phyloP scores from a whole-genome alignment of 2,329 filamentous ascomycete species.

The Xylariaceae sp. region DNA sequence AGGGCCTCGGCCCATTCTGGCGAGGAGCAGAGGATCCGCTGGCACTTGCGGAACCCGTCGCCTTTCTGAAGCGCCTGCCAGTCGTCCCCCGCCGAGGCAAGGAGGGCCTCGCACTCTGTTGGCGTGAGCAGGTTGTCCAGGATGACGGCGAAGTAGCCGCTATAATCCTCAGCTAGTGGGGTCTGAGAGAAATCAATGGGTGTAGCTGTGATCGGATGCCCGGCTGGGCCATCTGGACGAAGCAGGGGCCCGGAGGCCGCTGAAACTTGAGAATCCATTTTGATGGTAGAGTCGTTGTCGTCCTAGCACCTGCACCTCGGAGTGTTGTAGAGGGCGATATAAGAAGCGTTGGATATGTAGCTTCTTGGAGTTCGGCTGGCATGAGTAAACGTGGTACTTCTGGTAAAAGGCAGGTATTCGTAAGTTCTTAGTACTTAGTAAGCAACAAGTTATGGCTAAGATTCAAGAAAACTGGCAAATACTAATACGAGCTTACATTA shows the following conservation, averaged over 20 bases:
- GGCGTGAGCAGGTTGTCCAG: constrained; percentile 19
- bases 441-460: too few species aligned
- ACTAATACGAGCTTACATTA: too few species aligned
- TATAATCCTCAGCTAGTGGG: constrained; percentile 15
- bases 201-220: constrained; percentile 7
- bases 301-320: too few species aligned
- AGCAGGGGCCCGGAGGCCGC: constrained; percentile 10
- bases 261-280: constrained; percentile 11
- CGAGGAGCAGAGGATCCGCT: constrained; percentile 17
- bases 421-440: too few species aligned
- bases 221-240: constrained; percentile 4
- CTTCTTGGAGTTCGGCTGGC: too few species aligned
- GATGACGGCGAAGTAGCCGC: constrained; percentile 17
- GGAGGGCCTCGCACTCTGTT: constrained; percentile 14
- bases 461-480: too few species aligned
- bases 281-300: constrained; percentile 2
- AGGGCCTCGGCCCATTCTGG: constrained; percentile 15
- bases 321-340: too few species aligned
- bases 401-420: too few species aligned
- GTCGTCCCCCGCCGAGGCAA: constrained; percentile 11
- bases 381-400: too few species aligned
- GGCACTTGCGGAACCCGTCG: constrained; percentile 17
- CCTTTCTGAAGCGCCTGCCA: constrained; percentile 17
- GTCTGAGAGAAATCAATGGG: constrained; percentile 17
- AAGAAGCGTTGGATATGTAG: not conserved